These are phyloP conservation scores for Hyphopichia khmerensis DNA, from an alignment of 1,139 yeast genomes.

Conservation along the genomic window DNA sequence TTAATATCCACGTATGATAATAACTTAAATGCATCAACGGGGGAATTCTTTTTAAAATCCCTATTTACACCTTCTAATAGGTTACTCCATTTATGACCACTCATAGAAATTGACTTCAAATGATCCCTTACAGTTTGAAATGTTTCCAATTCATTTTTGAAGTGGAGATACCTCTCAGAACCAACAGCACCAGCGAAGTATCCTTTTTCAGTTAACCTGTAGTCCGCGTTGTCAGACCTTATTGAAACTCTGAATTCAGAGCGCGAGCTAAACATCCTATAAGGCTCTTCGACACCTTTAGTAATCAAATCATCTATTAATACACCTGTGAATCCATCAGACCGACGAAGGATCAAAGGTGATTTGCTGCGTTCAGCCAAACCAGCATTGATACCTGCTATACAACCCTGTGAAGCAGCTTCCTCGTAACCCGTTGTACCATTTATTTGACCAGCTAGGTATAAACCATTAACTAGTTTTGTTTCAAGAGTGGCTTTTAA, in stretches of 20 bases:
- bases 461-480: conserved; percentile 73
- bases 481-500: conserved; percentile 78
- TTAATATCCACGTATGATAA: conserved; percentile 39
- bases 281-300: conserved; percentile 96
- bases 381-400: conserved; percentile 96
- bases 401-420: conserved; percentile 94
- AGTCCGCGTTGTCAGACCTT: conserved; percentile 92
- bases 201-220: conserved; percentile 73
- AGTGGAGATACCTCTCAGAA: conserved; percentile 56
- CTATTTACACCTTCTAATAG: conserved; percentile 47
- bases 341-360: conserved; percentile 60
- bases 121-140: conserved; percentile 46
- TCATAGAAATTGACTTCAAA: conserved; percentile 44
- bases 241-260: conserved; percentile 90
- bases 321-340: conserved; percentile 91
- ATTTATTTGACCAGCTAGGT: conserved; percentile 93
- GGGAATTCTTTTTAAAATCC: conserved; percentile 29
- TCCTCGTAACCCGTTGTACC: conserved; percentile 99
- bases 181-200: conserved; percentile 65
- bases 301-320: conserved; percentile 91
- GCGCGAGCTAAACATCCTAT: conserved; percentile 95
- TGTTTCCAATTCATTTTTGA: conserved; percentile 41
- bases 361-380: conserved; percentile 39
- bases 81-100: conserved; percentile 67
- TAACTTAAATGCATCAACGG: conserved; percentile 46